A percentile compares a stretch with the other conserved stretches of the same genome.
These are phyloP conservation scores for Aspergillus tamarii DNA, from an alignment of 2,329 filamentous ascomycete genomes.

Conservation along the genomic window DNA sequence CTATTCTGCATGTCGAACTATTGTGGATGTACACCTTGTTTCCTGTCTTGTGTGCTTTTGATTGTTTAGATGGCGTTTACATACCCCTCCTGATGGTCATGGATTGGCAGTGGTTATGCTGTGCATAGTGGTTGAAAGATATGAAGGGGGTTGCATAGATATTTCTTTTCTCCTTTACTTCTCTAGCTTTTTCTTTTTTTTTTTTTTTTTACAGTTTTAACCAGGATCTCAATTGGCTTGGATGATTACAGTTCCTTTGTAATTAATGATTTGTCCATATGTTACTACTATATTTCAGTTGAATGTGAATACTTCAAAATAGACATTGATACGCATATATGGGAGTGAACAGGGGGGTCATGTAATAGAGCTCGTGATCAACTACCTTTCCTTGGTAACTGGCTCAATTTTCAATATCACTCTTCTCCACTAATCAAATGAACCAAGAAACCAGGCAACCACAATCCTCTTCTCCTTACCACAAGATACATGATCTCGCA, in stretches of 20 bases:
- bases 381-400: background rate
- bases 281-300: background rate
- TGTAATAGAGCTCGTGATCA: background rate
- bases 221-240: background rate
- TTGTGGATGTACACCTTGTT: constrained; percentile 17
- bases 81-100: constrained; percentile 20
- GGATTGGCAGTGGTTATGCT: constrained; percentile 15
- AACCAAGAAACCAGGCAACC: background rate
- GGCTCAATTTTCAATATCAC: background rate
- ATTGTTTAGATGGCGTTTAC: constrained; percentile 18
- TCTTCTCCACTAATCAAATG: background rate
- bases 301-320: background rate
- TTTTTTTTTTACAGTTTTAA: background rate
- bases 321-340: background rate
- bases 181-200: background rate
- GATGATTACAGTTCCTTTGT: background rate
- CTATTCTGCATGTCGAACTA: constrained; percentile 19
- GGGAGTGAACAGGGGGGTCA: background rate
- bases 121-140: background rate
- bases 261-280: constrained; percentile 6
- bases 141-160: constrained; percentile 8
- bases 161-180: background rate
- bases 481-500: background rate
- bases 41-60: constrained; percentile 2
- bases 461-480: background rate